Base-by-base conservation (phyloP, 1,284 basidiomycete species). In the Somion occarium region DNA sequence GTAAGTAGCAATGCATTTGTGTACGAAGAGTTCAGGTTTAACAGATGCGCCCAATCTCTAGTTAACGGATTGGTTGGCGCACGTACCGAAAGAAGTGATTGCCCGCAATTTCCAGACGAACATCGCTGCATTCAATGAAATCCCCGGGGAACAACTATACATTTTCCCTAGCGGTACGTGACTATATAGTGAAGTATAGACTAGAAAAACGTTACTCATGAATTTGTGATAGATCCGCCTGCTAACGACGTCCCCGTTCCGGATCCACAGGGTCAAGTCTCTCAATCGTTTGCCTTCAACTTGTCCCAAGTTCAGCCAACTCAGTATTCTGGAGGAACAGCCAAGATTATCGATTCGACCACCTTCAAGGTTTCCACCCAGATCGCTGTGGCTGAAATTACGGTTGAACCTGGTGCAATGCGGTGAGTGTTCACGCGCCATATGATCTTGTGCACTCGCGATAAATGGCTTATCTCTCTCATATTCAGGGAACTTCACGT, bases 361-460 rank as follows among this genome's bases (percentile, higher is more conserved):
- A 76, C 62, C 26, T 74, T 77, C 60, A 65, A 68, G 13, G 65
- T 79, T 34, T 75, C 82, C 1, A 76, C 76, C 1, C 75, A 78
- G 1, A 82, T 85, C 46, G 74, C 83, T 18, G 80, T 77, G 2
- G 84, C 83, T 7, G 79, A 84, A 57, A 78, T 88, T 7, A 79
- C 73, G 5, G 76, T 88, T 26, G 73, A 84, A 53, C 80, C 82
- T 20, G 83, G 83, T 37, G 82, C 74, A 38, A 79, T 87, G 58
- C 51, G 59, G 24, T 54, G 27, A 44, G 20, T 18, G 37, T 38
- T 20, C n/a, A n/a, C n/a, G n/a, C n/a, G 22, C 27, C 9, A 18
- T 11, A 3, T 48, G 25, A 1, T 13, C 44, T 37, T 46, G n/a
- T n/a, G n/a, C n/a, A n/a, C n/a, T n/a, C n/a, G n/a, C n/a, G n/a